Base-by-base conservation (phyloP, 176 grass and related monocot genomes). In the Elymus sibiricus region DNA sequence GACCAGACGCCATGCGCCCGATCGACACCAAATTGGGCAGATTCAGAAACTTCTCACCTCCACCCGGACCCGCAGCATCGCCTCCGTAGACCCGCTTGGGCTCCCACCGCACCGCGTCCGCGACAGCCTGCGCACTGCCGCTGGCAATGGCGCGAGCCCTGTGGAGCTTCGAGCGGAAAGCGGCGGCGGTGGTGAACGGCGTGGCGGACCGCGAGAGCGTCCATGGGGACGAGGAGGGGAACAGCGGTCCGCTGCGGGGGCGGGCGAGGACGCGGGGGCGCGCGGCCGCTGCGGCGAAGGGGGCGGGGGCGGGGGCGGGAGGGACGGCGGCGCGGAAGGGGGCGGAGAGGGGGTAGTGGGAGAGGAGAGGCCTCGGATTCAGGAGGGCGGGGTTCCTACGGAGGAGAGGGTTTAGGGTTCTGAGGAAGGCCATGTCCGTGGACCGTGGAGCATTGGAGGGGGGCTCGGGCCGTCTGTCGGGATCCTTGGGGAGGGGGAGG, bases 1-100 rank as follows among this genome's bases (percentile, higher is more conserved):
- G 93, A 21, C 96, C 96, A 10, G 96, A 98, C 17, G 89, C 81
- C 96, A 98, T 94, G 68, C 96, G 87, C 58, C 90, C 89, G 81
- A 98, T 90, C 59, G 96, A 98, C 73, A 98, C 90, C 81, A 95
- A 86, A 94, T 98, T 98, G 35, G 96, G 93, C 39, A 93, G 89
- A 92, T 98, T 98, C 81, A 98, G 86, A 78, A 98, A 91, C 82
- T 64, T 94, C 38, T 98, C 96, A 8, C 47, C 37, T 9, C 64
- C 77, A 38, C 9, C 78, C 59, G 28, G 31, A 39, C 74, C 73
- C 0, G 62, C 44, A 40, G 44, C 83, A 32, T 38, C 80, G 13
- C 15, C 46, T 44, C 44, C 27, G 11, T 85, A 79, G 80, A 67
- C 64, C 85, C 76, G 22, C 76, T 31, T 84, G 81, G 64, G 76